These are phyloP conservation scores for Ophiostoma ulmi DNA, from an alignment of 2,329 filamentous ascomycete species.

Conservation along the genomic window DNA sequence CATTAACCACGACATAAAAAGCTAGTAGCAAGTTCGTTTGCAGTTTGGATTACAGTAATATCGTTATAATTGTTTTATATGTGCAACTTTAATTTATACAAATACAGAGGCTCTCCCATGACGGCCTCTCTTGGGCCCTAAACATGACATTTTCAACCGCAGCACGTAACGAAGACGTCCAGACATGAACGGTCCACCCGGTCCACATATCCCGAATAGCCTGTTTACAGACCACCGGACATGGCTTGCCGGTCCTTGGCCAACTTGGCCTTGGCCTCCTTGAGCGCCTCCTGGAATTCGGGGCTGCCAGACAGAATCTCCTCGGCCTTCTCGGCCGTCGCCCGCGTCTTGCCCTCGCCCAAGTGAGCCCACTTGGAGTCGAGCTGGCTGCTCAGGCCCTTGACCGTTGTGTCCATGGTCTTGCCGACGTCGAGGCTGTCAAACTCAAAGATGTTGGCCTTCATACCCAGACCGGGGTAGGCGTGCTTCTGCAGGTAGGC, in stretches of 20 bases:
- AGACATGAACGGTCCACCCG: background rate
- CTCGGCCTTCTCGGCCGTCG: slow-evolving; percentile 51
- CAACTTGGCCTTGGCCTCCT: slow-evolving; percentile 15
- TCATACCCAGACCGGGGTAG: slow-evolving; percentile 97
- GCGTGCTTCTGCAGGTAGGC: slow-evolving; percentile 88
- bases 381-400: slow-evolving; percentile 41
- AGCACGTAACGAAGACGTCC: background rate
- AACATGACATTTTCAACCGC: background rate
- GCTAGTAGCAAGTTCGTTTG: background rate
- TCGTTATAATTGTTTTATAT: slow-evolving; percentile 7
- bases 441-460: slow-evolving; percentile 94
- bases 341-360: slow-evolving; percentile 47
- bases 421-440: slow-evolving; percentile 56
- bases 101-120: slow-evolving; percentile 18
- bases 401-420: slow-evolving; percentile 47
- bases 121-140: background rate
- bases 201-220: background rate
- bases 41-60: background rate
- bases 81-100: slow-evolving; percentile 12
- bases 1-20: no score
- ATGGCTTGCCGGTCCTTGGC: slow-evolving; percentile 17
- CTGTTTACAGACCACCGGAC: slow-evolving; percentile 5
- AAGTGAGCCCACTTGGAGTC: slow-evolving; percentile 53
- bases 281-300: slow-evolving; percentile 10
- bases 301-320: slow-evolving; percentile 45